phyloP scores from a whole-genome alignment of 441 rosid species.

The Manihot esculenta region DNA sequence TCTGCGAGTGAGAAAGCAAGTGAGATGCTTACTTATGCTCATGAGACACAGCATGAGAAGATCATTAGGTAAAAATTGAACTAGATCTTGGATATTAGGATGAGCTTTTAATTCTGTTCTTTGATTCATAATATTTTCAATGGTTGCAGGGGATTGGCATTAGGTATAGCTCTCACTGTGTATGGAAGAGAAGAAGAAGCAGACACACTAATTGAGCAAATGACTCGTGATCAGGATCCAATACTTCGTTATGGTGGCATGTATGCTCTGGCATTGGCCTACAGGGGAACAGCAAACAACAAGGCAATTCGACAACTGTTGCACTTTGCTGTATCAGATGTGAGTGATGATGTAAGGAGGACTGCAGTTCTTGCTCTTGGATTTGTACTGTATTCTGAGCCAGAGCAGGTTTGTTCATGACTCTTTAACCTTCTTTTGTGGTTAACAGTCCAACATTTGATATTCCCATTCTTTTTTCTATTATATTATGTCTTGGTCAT shows the following conservation, averaged over 20 bases:
- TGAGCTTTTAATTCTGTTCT: conserved; percentile 7
- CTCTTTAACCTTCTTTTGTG: neutral
- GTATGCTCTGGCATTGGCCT: conserved; percentile 96
- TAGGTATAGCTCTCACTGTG: conserved; percentile 92
- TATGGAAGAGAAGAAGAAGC: conserved; percentile 99
- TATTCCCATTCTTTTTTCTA: neutral
- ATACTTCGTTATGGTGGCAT: conserved; percentile 97
- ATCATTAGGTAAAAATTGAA: conserved; percentile 68
- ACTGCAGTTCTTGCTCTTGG: conserved; percentile 98
- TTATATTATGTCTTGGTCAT: neutral
- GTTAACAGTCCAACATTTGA: too few species aligned
- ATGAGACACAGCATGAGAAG: conserved; percentile 97
- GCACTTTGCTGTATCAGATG: conserved; percentile 98
- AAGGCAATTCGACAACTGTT: conserved; percentile 96
- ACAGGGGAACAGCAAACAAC: conserved; percentile 96
- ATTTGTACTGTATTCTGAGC: conserved; percentile 91
- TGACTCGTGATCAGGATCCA: conserved; percentile 97
- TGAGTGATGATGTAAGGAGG: conserved; percentile 95
- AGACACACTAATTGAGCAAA: conserved; percentile 93
- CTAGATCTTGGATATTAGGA: neutral
- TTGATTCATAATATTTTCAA: conserved; percentile 1
- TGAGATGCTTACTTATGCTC: conserved; percentile 98
- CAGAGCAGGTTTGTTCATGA: conserved; percentile 71
- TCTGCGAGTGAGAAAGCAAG: conserved; percentile 94
- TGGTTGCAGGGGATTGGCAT: conserved; percentile 66